A percentile compares a stretch with the other conserved stretches of the same genome.
Evolutionary conservation across 305 asterid genomes (phyloP).

Genomic region (Ilex paraguariensis): DNA sequence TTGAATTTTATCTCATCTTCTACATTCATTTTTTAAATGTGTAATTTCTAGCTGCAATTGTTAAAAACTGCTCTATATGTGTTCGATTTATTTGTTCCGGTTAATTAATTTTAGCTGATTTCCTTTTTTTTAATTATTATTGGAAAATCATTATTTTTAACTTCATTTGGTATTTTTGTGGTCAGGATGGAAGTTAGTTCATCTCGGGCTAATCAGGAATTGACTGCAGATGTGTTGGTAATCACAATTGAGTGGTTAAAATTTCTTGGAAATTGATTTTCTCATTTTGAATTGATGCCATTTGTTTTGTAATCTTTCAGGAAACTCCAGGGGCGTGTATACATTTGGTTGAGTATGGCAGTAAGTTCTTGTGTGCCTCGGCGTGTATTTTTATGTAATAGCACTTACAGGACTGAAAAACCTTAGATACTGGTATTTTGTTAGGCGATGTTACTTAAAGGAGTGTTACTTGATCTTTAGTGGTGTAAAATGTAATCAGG

Average conservation of each 20-base stretch:
- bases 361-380: constrained; percentile 39
- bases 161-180: constrained; percentile 9
- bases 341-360: constrained; percentile 61
- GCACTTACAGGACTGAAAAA: no score
- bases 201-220: constrained; percentile 48
- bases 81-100: no score
- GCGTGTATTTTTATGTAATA: no score
- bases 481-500: no score
- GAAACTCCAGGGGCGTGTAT: constrained; percentile 39
- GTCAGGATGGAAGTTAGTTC: constrained; percentile 65
- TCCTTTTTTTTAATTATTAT: no score
- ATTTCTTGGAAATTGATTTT: background rate
- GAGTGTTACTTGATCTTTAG: no score
- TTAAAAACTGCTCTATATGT: no score
- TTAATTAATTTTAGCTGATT: no score
- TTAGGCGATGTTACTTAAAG: no score
- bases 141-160: background rate
- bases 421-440: no score
- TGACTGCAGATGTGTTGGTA: constrained; percentile 66
- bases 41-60: no score
- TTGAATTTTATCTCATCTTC: background rate
- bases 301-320: constrained; percentile 22
- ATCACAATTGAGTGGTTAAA: constrained; percentile 6
- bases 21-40: no score
- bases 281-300: background rate